phyloP scores from a whole-genome alignment of 768 basidiomycete species.

The Postia placenta region DNA sequence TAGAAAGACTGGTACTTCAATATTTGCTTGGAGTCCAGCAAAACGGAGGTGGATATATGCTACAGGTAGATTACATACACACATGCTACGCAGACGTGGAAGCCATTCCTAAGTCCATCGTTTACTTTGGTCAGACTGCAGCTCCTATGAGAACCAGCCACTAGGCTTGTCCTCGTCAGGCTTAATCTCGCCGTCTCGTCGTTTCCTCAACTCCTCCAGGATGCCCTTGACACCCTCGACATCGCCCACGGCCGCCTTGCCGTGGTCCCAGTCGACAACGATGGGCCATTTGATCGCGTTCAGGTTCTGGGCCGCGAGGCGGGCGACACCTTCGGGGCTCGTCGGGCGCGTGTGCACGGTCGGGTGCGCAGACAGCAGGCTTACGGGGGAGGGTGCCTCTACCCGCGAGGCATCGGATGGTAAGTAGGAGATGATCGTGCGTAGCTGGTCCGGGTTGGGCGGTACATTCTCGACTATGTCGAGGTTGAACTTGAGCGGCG shows the following conservation, averaged over 20 bases:
- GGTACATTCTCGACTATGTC: constrained; percentile 60
- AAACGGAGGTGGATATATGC: too few relatives aligned
- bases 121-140: too few relatives aligned
- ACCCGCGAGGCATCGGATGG: constrained; percentile 17
- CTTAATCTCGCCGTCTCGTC: constrained; percentile 55
- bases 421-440: constrained; percentile 60
- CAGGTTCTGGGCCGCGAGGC: constrained; percentile 50
- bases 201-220: constrained; percentile 57
- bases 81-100: too few relatives aligned
- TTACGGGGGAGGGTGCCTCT: constrained; percentile 15
- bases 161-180: constrained; percentile 43
- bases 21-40: too few relatives aligned
- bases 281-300: constrained; percentile 71
- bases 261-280: constrained; percentile 72
- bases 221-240: constrained; percentile 64
- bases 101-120: too few relatives aligned
- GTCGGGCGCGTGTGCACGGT: constrained; percentile 33
- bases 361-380: constrained; percentile 62
- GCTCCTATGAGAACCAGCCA: constrained; percentile 50
- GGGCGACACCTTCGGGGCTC: constrained; percentile 38
- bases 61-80: too few relatives aligned
- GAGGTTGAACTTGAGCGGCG: constrained; percentile 63
- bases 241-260: constrained; percentile 59
- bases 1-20: too few relatives aligned
- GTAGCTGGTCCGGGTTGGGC: constrained; percentile 65